Percentiles rank a stretch among this genome's conserved stretches.
Evolutionary conservation across 2,329 filamentous ascomycete species (phyloP).

Genomic region (Aspergillus pseudoviridinutans): DNA sequence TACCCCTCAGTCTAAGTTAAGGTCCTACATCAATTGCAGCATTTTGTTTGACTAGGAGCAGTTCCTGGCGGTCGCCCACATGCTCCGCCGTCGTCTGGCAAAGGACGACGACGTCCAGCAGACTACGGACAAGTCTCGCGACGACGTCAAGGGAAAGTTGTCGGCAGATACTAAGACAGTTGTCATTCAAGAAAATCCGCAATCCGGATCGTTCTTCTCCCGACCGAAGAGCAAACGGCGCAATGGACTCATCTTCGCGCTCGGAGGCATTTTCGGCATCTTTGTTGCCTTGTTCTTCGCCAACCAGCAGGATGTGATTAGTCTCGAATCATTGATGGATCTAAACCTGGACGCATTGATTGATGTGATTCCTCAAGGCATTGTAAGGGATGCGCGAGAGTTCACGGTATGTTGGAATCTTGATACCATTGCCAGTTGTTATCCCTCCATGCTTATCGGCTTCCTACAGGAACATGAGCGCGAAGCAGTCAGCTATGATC

Average conservation of each 20-base stretch:
- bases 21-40: background rate
- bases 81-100: constrained; percentile 41
- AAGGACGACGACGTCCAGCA: constrained; percentile 33
- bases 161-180: constrained; percentile 14
- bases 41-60: background rate
- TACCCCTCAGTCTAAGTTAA: background rate
- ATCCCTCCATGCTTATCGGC: constrained; percentile 5
- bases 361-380: constrained; percentile 80
- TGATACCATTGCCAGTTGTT: background rate
- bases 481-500: constrained; percentile 85
- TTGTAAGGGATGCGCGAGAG: constrained; percentile 81
- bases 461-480: constrained; percentile 67
- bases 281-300: constrained; percentile 88
- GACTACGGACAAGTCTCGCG: constrained; percentile 14
- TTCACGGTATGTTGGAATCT: constrained; percentile 61
- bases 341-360: constrained; percentile 79
- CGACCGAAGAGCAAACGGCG: constrained; percentile 61
- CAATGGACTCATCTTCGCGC: constrained; percentile 75
- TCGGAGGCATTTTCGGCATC: constrained; percentile 88
- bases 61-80: constrained; percentile 18
- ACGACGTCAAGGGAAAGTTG: constrained; percentile 10
- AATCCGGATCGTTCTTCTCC: constrained; percentile 28
- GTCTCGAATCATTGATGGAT: constrained; percentile 66
- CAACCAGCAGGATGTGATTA: constrained; percentile 82
- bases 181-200: constrained; percentile 1